phyloP scores from a whole-genome alignment of 495 filamentous ascomycete genomes.

The Pseudevernia furfuracea region DNA sequence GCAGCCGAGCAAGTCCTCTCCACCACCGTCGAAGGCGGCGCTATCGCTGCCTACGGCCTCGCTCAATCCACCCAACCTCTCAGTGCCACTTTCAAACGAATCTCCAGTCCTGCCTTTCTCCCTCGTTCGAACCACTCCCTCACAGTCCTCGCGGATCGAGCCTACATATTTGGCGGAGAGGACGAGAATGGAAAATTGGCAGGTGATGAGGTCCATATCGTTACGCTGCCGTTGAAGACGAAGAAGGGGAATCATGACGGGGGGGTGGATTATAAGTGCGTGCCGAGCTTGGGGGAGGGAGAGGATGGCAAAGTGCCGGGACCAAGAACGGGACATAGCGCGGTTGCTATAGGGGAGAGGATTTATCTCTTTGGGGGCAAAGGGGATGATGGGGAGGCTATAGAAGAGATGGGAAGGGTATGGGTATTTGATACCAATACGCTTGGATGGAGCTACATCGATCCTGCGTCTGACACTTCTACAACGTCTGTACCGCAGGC shows the following conservation, averaged over 20 bases:
- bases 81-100: constrained; percentile 36
- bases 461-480: constrained; percentile 14
- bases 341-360: constrained; percentile 32
- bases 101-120: constrained; percentile 35
- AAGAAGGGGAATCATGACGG: constrained; percentile 21
- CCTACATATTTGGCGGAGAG: constrained; percentile 47
- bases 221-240: constrained; percentile 36
- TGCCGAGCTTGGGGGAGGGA: constrained; percentile 29
- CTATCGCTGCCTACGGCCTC: constrained; percentile 31
- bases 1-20: constrained; percentile 40
- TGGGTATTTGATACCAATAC: constrained; percentile 43
- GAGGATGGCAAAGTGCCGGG: constrained; percentile 30
- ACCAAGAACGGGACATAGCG: constrained; percentile 37
- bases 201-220: constrained; percentile 39
- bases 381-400: constrained; percentile 28
- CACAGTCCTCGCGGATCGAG: constrained; percentile 39
- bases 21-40: constrained; percentile 36
- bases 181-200: constrained; percentile 35
- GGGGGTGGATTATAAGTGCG: constrained; percentile 33
- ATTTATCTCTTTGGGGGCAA: constrained; percentile 43
- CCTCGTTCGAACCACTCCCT: constrained; percentile 41
- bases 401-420: constrained; percentile 38
- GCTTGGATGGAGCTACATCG: constrained; percentile 30
- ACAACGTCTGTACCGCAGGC: constrained; percentile 11
- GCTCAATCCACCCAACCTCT: constrained; percentile 38